Conservation (phyloP, 305 asterid species). For the Rubia balearica region DNA sequence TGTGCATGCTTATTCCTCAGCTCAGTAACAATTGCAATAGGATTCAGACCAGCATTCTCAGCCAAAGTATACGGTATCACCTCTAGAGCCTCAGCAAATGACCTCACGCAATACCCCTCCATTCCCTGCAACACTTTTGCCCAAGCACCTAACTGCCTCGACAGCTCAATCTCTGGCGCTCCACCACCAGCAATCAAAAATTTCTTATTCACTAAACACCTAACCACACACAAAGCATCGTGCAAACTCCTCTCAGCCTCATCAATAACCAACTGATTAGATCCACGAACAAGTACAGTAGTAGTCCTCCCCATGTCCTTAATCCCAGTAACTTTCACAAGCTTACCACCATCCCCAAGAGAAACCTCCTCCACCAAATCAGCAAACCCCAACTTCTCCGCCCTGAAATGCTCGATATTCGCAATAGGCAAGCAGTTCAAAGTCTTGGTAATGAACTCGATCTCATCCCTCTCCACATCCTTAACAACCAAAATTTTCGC, state of each 20-base stretch:
- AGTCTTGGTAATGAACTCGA: constrained; percentile 96
- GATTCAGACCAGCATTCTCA: constrained; percentile 95
- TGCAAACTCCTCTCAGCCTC: constrained; percentile 99
- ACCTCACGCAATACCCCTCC: constrained; percentile 90
- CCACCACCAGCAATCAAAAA: constrained; percentile 98
- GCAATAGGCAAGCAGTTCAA: constrained; percentile 93
- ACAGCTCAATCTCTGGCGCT: constrained; percentile 97
- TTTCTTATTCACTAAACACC: constrained; percentile 91
- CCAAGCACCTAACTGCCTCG: constrained; percentile 96
- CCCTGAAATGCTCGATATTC: constrained; percentile 81
- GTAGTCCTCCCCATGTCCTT: constrained; percentile 97
- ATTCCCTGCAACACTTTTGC: constrained; percentile 89
- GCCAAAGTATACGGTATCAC: constrained; percentile 95
- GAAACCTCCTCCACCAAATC: constrained; percentile 91
- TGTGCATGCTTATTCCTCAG: constrained; percentile 96
- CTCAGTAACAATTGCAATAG: constrained; percentile 87
- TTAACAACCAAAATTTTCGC: constrained; percentile 84
- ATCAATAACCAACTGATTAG: constrained; percentile 82
- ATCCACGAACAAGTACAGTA: constrained; percentile 84
- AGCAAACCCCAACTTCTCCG: constrained; percentile 77
- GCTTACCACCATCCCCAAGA: constrained; percentile 92
- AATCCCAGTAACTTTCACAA: constrained; percentile 81
- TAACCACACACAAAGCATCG: constrained; percentile 87
- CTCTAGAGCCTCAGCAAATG: constrained; percentile 96
- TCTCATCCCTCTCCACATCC: constrained; percentile 97